These are phyloP conservation scores for Gynandropsis gynandra DNA, from an alignment of 345 rosid species.

Conservation along the genomic window DNA sequence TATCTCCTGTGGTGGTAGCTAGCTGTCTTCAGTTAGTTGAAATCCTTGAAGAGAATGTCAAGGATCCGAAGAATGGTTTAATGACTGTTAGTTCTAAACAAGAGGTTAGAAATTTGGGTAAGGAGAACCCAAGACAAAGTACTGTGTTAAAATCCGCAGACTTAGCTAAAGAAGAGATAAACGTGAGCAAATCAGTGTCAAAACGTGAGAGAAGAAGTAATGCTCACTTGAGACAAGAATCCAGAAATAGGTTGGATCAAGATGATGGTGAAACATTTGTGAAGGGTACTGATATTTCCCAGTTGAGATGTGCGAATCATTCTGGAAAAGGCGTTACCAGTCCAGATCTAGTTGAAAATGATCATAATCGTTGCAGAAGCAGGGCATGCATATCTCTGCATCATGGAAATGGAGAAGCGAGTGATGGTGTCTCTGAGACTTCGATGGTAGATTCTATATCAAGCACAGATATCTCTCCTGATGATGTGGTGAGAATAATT, in stretches of 20 bases:
- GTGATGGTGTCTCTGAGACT: constrained; percentile 50
- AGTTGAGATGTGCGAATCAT: constrained; percentile 21
- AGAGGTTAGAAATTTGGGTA: constrained; percentile 24
- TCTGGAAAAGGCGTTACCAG: constrained; percentile 29
- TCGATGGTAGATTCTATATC: constrained; percentile 42
- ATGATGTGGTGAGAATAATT: constrained; percentile 44
- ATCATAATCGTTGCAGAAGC: constrained; percentile 24
- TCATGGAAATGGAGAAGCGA: constrained; percentile 38
- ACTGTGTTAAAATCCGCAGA: constrained; percentile 19
- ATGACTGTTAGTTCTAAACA: constrained; percentile 3
- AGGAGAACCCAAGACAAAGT: constrained; percentile 27
- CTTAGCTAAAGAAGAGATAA: constrained; percentile 22
- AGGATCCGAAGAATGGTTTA: constrained; percentile 9
- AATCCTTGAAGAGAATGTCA: constrained; percentile 17
- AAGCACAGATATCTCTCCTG: constrained; percentile 34
- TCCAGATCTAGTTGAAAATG: constrained; percentile 31
- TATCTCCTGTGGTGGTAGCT: constrained; percentile 15
- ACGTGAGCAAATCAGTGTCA: constrained; percentile 19
- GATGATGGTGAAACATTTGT: constrained; percentile 16
- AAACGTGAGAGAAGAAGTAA: constrained; percentile 26
- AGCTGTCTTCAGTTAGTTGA: constrained; percentile 11
- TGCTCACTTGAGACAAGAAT: constrained; percentile 31
- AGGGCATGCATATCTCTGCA: constrained; percentile 25
- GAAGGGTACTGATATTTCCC: constrained; percentile 27
- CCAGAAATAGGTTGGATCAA: constrained; percentile 21